Percentiles rank a stretch among this genome's conserved stretches.
These are phyloP conservation scores for Alternaria sp. DNA, from an alignment of 2,329 filamentous ascomycete species.

Conservation along the genomic window DNA sequence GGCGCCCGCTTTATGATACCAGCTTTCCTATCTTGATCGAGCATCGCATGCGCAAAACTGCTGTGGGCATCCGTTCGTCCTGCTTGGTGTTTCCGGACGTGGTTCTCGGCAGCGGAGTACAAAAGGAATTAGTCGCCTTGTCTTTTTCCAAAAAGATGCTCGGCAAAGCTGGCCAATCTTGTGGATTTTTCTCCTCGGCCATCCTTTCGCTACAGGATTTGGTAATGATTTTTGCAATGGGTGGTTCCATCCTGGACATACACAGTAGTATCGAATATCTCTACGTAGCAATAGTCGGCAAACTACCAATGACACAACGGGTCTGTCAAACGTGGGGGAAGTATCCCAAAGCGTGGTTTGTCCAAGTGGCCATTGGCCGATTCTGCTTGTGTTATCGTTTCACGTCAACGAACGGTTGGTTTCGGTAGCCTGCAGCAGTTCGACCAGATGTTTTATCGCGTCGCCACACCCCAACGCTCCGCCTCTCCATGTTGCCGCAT, in stretches of 20 bases:
- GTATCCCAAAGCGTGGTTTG: constrained; percentile 23
- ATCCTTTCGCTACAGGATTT: constrained; percentile 23
- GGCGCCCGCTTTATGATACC: constrained; percentile 50
- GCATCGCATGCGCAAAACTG: constrained; percentile 43
- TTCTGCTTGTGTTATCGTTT: constrained; percentile 35
- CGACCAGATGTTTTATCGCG: constrained; percentile 37
- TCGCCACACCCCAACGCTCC: constrained; percentile 30
- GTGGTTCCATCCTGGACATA: constrained; percentile 25
- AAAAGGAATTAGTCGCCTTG: constrained; percentile 29
- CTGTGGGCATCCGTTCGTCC: constrained; percentile 43
- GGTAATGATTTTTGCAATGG: constrained; percentile 23
- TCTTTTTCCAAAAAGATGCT: constrained; percentile 32
- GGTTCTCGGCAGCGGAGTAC: constrained; percentile 38
- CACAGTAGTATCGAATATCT: constrained; percentile 31
- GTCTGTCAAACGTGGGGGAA: constrained; percentile 29
- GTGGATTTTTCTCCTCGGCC: constrained; percentile 21
- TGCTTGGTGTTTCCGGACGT: constrained; percentile 36
- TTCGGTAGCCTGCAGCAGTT: constrained; percentile 40
- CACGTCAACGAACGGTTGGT: constrained; percentile 34
- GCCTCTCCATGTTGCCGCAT: constrained; percentile 31
- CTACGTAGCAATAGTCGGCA: constrained; percentile 32
- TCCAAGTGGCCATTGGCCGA: constrained; percentile 34
- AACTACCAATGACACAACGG: constrained; percentile 28
- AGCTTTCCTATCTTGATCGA: constrained; percentile 44
- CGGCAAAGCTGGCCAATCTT: constrained; percentile 19